Conservation (phyloP, 257 asterid genomes). For the Cruciata laevipes region DNA sequence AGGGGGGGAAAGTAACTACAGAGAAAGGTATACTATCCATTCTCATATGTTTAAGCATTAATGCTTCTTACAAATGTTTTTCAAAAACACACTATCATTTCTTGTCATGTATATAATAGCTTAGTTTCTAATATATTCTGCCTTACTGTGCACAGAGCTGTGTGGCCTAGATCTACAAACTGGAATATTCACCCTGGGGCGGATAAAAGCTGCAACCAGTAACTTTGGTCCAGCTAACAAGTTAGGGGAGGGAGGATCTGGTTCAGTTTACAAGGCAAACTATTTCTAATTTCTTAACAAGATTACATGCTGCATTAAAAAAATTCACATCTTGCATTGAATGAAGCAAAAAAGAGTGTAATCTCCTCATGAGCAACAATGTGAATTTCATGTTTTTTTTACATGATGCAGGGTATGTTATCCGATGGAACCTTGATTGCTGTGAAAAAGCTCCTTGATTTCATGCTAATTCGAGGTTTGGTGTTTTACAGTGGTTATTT, state of each 20-base stretch:
- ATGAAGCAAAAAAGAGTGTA: background rate
- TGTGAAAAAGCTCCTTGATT: conserved; percentile 61
- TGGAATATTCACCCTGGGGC: conserved; percentile 63
- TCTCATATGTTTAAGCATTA: background rate
- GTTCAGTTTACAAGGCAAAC: conserved; percentile 79
- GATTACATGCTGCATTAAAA: background rate
- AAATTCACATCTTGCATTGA: background rate
- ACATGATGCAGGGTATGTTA: conserved; percentile 48
- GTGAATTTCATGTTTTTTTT: conserved; percentile 3
- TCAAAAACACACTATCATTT: background rate
- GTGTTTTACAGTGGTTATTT: conserved; percentile 66
- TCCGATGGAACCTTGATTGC: conserved; percentile 85
- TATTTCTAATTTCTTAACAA: background rate
- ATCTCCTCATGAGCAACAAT: background rate
- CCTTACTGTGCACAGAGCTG: conserved; percentile 46
- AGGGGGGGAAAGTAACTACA: conserved; percentile 38
- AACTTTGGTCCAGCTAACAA: conserved; percentile 75
- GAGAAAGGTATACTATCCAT: conserved; percentile 45
- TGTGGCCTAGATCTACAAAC: conserved; percentile 77
- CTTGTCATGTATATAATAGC: background rate
- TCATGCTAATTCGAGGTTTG: background rate
- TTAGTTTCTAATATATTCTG: background rate
- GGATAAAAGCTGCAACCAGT: conserved; percentile 75
- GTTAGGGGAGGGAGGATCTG: conserved; percentile 96
- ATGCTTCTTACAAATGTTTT: background rate